Evolutionary conservation across 805 yeast species (phyloP), one percentile per base, ranked within the genome.

Genomic region (Saturnispora gosingensis): DNA sequence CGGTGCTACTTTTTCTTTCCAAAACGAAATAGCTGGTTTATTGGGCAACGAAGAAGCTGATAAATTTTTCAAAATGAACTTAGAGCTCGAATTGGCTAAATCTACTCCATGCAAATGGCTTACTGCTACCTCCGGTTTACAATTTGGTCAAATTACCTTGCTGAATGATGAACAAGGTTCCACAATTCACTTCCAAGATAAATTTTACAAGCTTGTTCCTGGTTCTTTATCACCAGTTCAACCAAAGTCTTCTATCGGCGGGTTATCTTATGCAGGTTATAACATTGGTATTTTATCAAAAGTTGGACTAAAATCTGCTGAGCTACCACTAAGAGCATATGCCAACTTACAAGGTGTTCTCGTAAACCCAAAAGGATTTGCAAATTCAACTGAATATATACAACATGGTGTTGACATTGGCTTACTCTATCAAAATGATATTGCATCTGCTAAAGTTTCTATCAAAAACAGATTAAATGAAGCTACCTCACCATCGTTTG

Each of bases 151-250:
- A 51, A 69, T 87, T 28, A 67, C 71, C 52, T 70, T 77, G 50
- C 61, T 75, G 18, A 50, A 57, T 7, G 46, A 32, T 7, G 49
- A 32, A 3, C 11, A 22, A 15, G 22, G 28, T 32, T 53, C 53
- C 16, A 60, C 66, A 5, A 67, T 86, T 1, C 90, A 85, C 60
- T 61, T 83, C 30, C 76, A 83, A 62, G 99, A 91, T 65, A 76
- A 86, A 56, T 91, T 90, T 64, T 87, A 82, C 61, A 72, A 86
- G 44, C 95, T 53, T 16, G 56, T 63, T 22, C 53, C 64, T 15
- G 67, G 67, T 3, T 53, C 39, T 25, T 8, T 32, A 46, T 45
- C 32, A n/a, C 60, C 64, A 10, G 30, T 60, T 38, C 61, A 61
- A 22, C 53, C 56, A 25, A 40, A 40, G 15, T 32, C 22, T 8